Evolutionary conservation across 495 filamentous ascomycete species (phyloP).

Genomic region (Pseudotulostoma volvatum): DNA sequence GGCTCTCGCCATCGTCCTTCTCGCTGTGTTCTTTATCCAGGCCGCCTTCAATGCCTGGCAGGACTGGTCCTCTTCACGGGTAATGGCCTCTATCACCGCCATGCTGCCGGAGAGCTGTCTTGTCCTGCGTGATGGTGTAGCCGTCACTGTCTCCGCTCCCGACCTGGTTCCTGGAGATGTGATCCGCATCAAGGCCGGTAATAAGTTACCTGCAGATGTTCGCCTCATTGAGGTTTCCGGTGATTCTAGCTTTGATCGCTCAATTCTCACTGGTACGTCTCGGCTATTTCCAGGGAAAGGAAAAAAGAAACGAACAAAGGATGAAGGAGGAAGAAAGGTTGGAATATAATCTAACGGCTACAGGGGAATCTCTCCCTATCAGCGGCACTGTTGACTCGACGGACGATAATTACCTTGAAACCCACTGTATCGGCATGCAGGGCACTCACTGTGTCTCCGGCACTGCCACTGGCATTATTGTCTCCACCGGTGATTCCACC

Average conservation of each 20-base stretch:
- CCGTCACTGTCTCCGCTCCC: slow-evolving; percentile 23
- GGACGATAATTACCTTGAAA: slow-evolving; percentile 56
- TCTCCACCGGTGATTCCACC: slow-evolving; percentile 39
- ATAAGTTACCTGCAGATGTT: slow-evolving; percentile 53
- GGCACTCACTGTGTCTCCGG: slow-evolving; percentile 50
- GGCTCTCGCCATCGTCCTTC: slow-evolving; percentile 46
- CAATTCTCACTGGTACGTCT: slow-evolving; percentile 44
- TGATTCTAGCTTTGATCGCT: slow-evolving; percentile 50
- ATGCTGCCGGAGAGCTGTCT: slow-evolving; percentile 52
- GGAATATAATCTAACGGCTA: slow-evolving; percentile 1
- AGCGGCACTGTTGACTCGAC: slow-evolving; percentile 38
- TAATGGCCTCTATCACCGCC: slow-evolving; percentile 44
- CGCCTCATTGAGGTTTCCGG: slow-evolving; percentile 44
- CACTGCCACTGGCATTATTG: slow-evolving; percentile 39
- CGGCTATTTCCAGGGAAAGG: too few species aligned
- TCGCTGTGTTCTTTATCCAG: slow-evolving; percentile 49
- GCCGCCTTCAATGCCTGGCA: slow-evolving; percentile 53
- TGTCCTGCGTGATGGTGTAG: slow-evolving; percentile 36
- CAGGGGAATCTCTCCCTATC: slow-evolving; percentile 43
- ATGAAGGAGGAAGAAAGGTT: too few species aligned
- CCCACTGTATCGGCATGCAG: slow-evolving; percentile 49
- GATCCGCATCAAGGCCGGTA: slow-evolving; percentile 43
- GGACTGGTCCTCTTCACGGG: slow-evolving; percentile 43
- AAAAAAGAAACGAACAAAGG: too few species aligned
- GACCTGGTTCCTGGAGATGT: slow-evolving; percentile 54